phyloP scores from a whole-genome alignment of 352 stramenopile species.

The Ophiocytium majus region DNA sequence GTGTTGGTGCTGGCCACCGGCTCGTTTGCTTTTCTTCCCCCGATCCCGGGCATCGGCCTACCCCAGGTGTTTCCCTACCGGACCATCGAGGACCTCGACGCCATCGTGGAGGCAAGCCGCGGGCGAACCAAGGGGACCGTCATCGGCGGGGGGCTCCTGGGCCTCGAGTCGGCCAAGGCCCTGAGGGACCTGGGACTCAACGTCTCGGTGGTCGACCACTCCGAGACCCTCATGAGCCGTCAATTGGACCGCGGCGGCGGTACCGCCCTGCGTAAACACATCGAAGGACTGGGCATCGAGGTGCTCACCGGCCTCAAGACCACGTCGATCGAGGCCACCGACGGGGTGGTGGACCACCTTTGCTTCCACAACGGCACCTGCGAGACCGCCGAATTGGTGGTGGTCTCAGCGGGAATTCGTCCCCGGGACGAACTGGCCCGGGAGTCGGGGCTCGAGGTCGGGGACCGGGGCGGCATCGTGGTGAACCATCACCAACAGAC shows the following conservation, averaged over 20 bases:
- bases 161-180: constrained; percentile 76
- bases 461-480: constrained; percentile 76
- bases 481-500: constrained; percentile 80
- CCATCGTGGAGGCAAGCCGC: constrained; percentile 69
- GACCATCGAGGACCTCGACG: constrained; percentile 82
- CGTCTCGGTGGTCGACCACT: constrained; percentile 82
- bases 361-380: constrained; percentile 75
- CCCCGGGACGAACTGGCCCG: constrained; percentile 79
- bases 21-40: constrained; percentile 75
- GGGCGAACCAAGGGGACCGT: constrained; percentile 66
- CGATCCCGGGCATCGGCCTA: constrained; percentile 71
- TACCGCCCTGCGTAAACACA: constrained; percentile 78
- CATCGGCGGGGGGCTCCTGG: constrained; percentile 76
- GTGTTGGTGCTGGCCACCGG: constrained; percentile 80
- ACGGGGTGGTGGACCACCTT: constrained; percentile 65
- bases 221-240: constrained; percentile 81
- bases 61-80: constrained; percentile 85
- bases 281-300: constrained; percentile 76
- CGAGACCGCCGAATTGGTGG: constrained; percentile 82
- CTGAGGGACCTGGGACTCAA: constrained; percentile 79
- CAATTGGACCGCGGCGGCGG: constrained; percentile 75
- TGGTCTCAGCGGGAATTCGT: constrained; percentile 79
- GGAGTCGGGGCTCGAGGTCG: constrained; percentile 66
- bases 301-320: constrained; percentile 80
- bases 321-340: constrained; percentile 61